phyloP scores from a whole-genome alignment of 148 eudicot species.

The Rhododendron simsii region DNA sequence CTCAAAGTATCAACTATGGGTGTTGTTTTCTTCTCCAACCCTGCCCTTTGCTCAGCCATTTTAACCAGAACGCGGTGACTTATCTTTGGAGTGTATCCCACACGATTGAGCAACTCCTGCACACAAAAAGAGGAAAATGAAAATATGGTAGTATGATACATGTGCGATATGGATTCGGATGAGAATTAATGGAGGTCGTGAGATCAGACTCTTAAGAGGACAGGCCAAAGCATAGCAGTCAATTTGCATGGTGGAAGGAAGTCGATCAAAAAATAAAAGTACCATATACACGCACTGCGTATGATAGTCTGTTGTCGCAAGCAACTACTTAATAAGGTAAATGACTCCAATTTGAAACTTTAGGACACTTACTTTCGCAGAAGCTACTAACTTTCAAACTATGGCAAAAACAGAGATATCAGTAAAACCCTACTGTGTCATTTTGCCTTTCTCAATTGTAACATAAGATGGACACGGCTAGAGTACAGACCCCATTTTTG shows the following conservation, averaged over 20 bases:
- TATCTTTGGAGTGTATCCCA: slow-evolving; percentile 78
- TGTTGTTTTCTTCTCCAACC: slow-evolving; percentile 72
- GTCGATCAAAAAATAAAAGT: neutral
- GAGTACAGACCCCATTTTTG: neutral
- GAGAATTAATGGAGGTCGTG: neutral
- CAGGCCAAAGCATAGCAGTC: neutral
- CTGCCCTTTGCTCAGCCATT: slow-evolving; percentile 83
- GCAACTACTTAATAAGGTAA: neutral
- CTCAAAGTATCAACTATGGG: slow-evolving; percentile 80
- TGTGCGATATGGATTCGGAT: neutral
- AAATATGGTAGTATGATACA: neutral
- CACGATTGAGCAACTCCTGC: slow-evolving; percentile 80
- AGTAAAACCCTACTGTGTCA: neutral
- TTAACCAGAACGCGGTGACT: slow-evolving; percentile 80
- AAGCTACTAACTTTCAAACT: neutral
- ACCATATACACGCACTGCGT: neutral
- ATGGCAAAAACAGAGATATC: neutral
- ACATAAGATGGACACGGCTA: neutral
- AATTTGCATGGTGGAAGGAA: neutral
- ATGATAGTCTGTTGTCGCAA: neutral
- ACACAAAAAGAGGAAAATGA: neutral
- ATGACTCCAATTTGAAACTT: neutral
- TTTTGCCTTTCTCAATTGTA: neutral
- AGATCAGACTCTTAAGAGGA: neutral
- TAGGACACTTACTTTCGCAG: neutral